A percentile compares a stretch with the other conserved stretches of the same genome.
Evolutionary conservation across 306 rosid genomes (phyloP).

Genomic region (Malus sieversii): DNA sequence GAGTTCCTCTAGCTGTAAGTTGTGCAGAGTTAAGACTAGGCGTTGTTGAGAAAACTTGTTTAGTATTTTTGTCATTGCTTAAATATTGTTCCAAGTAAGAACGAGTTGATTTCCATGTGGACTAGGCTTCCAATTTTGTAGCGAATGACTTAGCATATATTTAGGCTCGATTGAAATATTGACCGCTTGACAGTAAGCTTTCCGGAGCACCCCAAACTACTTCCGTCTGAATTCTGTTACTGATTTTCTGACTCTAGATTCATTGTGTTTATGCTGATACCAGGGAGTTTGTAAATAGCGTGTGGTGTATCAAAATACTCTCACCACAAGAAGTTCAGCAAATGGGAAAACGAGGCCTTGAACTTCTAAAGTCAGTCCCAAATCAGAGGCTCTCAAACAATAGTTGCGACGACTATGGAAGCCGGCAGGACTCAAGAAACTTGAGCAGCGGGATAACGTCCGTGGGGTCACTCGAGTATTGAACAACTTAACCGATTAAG

Average conservation of each 20-base stretch:
- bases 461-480: conserved; percentile 81
- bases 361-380: conserved; percentile 70
- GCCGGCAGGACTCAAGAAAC: conserved; percentile 75
- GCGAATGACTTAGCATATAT: not conserved
- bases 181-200: not conserved
- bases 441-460: conserved; percentile 63
- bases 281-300: conserved; percentile 95
- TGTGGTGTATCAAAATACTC: conserved; percentile 96
- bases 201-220: not conserved
- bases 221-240: not conserved
- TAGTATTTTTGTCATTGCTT: not conserved
- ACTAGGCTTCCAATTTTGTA: not conserved
- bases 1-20: not conserved
- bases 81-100: not conserved
- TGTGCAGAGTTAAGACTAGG: not conserved
- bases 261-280: conserved; percentile 3
- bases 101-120: not conserved
- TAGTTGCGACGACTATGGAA: conserved; percentile 57
- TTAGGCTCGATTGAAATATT: not conserved
- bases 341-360: conserved; percentile 76
- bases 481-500: conserved; percentile 35
- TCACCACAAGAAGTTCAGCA: conserved; percentile 94
- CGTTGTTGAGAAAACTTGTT: not conserved
- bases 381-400: conserved; percentile 72
- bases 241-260: not conserved